phyloP scores from a whole-genome alignment of 306 rosid species.

The Erythrophleum fordii region DNA sequence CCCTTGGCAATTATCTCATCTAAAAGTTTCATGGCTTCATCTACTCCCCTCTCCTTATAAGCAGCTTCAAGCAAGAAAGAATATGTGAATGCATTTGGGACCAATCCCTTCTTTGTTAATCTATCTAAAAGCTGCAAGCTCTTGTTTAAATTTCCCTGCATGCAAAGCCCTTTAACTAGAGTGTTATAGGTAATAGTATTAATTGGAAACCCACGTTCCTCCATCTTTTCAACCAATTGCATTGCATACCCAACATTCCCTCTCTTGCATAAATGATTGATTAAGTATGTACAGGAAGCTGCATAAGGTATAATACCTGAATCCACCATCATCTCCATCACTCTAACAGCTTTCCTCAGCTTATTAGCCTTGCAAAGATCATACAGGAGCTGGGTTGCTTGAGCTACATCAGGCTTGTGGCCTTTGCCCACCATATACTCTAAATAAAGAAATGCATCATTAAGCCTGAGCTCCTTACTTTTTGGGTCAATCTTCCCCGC shows the following conservation, averaged over 20 bases:
- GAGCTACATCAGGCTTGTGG: constrained; percentile 73
- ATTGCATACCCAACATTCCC: constrained; percentile 90
- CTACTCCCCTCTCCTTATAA: constrained; percentile 86
- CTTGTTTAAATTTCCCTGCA: constrained; percentile 70
- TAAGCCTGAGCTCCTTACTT: constrained; percentile 60
- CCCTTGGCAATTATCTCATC: constrained; percentile 82
- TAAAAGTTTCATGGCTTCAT: constrained; percentile 74
- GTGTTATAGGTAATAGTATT: constrained; percentile 77
- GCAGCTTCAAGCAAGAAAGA: constrained; percentile 84
- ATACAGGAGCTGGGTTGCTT: constrained; percentile 82
- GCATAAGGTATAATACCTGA: constrained; percentile 81
- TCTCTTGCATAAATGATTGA: constrained; percentile 70
- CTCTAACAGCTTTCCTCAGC: constrained; percentile 64
- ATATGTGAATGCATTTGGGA: constrained; percentile 83
- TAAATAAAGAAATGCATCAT: constrained; percentile 72
- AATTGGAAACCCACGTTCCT: constrained; percentile 63
- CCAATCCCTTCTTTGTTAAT: constrained; percentile 71
- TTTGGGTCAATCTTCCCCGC: constrained; percentile 56
- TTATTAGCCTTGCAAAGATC: constrained; percentile 81
- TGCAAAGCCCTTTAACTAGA: constrained; percentile 81
- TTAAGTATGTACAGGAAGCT: constrained; percentile 70
- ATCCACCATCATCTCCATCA: constrained; percentile 81
- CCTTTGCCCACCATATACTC: constrained; percentile 72
- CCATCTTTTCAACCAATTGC: constrained; percentile 93
- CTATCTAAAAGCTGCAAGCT: constrained; percentile 77